Base-by-base conservation (phyloP, 139 green algal species). In the Deuterostichococcus epilithicus region DNA sequence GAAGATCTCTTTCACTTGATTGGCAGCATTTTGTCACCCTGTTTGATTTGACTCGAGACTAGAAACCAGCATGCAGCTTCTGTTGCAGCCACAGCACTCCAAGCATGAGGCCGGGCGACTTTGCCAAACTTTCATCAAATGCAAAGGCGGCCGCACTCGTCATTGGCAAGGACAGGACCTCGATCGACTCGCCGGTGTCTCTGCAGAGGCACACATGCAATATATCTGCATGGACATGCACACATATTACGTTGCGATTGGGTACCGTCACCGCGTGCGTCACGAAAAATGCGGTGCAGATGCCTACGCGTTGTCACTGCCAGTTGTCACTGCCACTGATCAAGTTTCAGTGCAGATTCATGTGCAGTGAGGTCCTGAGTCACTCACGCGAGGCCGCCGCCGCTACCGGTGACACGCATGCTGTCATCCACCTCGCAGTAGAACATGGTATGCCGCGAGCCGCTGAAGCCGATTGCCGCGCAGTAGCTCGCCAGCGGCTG, bases 161-260 rank as follows among this genome's bases (percentile, higher is more conserved):
- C 1, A 92, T 60, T 0, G 93, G 93, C 73, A 97, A 78, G n/a
- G 89, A 82, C 42, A 97, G 77, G 73, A 97, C 89, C 81, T 97
- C 92, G 38, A 97, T 97, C 0, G 85, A 84, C 73, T 97, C 92
- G 1, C 89, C 92, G 44, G 92, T 79, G 23, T 85, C 77, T 52
- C 52, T 77, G 52, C 6, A 25, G 25, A 8, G 20, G 59, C 37
- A n/a, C n/a, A 90, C 59, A 67, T n/a, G 23, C 4, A 34, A 18
- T 60, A 18, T 60, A 60, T 26, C 13, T 18, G 18, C 45, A 60
- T 60, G 45, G 45, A 60, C 18, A 18, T 60, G 45, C 45, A 60
- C 13, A 60, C 45, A 13, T n/a, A n/a, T n/a, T n/a, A n/a, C n/a
- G n/a, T n/a, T n/a, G n/a, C n/a, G n/a, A n/a, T n/a, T n/a, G n/a